A percentile compares a stretch with the other conserved stretches of the same genome.
These are phyloP conservation scores for Rubroboletus pulcherrimus DNA, from an alignment of 768 basidiomycete species.

Conservation along the genomic window DNA sequence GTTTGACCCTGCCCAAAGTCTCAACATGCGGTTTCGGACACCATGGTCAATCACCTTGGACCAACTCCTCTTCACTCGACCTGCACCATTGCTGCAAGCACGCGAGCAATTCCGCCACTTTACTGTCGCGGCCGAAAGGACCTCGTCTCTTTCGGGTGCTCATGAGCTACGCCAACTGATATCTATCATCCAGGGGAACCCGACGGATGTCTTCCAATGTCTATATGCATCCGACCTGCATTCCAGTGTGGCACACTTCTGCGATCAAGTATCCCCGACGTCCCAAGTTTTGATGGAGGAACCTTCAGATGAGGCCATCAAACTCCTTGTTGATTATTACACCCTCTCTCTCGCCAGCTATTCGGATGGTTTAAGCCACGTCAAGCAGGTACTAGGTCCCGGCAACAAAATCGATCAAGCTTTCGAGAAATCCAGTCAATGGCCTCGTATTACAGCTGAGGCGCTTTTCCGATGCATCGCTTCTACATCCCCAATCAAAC, in stretches of 20 bases:
- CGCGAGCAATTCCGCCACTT: not conserved
- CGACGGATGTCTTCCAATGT: not conserved
- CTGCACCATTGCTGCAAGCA: not conserved
- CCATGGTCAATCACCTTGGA: not conserved
- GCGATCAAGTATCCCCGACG: not conserved
- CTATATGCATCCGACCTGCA: not conserved
- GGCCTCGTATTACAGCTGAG: slow-evolving; percentile 34
- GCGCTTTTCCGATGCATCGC: slow-evolving; percentile 29
- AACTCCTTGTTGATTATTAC: not conserved
- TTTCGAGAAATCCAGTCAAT: slow-evolving; percentile 24
- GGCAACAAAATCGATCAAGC: slow-evolving; percentile 9
- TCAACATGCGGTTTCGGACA: not conserved
- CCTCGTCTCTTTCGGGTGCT: not conserved
- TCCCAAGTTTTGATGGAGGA: not conserved
- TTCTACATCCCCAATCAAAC: slow-evolving; percentile 7
- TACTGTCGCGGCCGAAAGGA: not conserved
- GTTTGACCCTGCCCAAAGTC: not conserved
- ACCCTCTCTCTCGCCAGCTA: not conserved
- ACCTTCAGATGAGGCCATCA: not conserved
- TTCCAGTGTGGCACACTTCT: not conserved
- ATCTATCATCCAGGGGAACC: not conserved
- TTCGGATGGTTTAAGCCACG: not conserved
- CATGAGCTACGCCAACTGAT: slow-evolving; percentile 1
- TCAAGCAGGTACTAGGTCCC: slow-evolving; percentile 12
- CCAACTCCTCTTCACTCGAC: not conserved